These are phyloP conservation scores for Cytidiella melzeri DNA, from an alignment of 768 basidiomycete species.

Conservation along the genomic window DNA sequence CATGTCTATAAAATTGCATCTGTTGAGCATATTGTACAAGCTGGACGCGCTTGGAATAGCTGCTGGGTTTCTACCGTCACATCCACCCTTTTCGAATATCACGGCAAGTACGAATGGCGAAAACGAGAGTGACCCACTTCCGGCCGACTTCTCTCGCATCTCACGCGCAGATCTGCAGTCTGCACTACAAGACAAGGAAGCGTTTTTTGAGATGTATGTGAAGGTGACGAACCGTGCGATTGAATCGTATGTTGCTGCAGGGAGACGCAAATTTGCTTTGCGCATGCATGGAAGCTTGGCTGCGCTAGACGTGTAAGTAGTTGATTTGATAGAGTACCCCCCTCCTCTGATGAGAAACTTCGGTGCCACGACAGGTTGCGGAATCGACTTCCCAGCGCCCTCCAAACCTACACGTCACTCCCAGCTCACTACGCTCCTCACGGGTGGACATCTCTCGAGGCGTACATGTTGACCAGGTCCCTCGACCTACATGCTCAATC, in stretches of 20 bases:
- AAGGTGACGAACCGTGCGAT: conserved; percentile 74
- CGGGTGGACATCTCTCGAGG: conserved; percentile 75
- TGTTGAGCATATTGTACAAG: conserved; percentile 36
- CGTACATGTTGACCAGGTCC: conserved; percentile 70
- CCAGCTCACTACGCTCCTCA: conserved; percentile 83
- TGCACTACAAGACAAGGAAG: conserved; percentile 46
- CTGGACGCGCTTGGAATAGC: conserved; percentile 80
- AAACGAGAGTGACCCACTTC: conserved; percentile 1
- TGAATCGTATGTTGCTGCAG: conserved; percentile 77
- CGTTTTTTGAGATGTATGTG: conserved; percentile 77
- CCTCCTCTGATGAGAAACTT: no score
- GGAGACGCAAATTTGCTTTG: conserved; percentile 78
- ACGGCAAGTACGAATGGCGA: conserved; percentile 15
- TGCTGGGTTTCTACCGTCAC: conserved; percentile 61
- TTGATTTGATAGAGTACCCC: conserved; percentile 41
- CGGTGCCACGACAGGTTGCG: no score
- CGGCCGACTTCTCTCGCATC: conserved; percentile 31
- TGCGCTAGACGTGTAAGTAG: conserved; percentile 78
- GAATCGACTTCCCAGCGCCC: conserved; percentile 52
- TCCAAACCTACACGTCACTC: conserved; percentile 70
- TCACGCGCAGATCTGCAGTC: conserved; percentile 56
- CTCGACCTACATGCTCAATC: conserved; percentile 58
- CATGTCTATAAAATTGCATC: not conserved
- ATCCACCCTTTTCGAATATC: conserved; percentile 64
- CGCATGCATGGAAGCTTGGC: conserved; percentile 83